Percentiles rank a stretch among this genome's conserved stretches.
phyloP scores from a whole-genome alignment of 805 yeast genomes.

The Brettanomyces custersianus region DNA sequence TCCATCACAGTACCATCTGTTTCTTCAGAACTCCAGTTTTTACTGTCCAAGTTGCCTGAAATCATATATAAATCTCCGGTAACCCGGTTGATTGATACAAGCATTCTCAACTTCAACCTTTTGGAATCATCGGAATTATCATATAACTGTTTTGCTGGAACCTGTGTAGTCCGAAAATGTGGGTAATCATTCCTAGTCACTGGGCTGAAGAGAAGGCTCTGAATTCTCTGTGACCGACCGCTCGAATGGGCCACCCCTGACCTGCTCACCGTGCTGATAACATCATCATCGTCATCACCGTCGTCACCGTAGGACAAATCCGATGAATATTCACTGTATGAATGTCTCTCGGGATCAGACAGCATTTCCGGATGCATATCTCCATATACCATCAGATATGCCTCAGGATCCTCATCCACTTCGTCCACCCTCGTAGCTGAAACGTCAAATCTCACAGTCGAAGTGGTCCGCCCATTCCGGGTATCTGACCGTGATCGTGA shows the following conservation, averaged over 20 bases:
- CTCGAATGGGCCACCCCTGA: conserved; percentile 20
- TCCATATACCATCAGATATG: too few relatives aligned
- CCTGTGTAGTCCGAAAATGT: conserved; percentile 17
- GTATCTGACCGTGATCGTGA: too few relatives aligned
- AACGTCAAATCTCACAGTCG: too few relatives aligned
- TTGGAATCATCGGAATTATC: conserved; percentile 14
- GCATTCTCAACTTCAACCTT: conserved; percentile 16
- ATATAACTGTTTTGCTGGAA: conserved; percentile 20
- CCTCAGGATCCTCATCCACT: too few relatives aligned
- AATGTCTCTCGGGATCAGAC: too few relatives aligned
- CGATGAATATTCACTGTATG: too few relatives aligned
- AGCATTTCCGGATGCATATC: too few relatives aligned
- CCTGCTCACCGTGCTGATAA: conserved; percentile 14
- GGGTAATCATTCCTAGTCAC: conserved; percentile 18
- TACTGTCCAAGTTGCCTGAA: conserved; percentile 26
- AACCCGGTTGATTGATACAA: conserved; percentile 22
- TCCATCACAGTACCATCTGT: conserved; percentile 24
- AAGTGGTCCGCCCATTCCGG: too few relatives aligned
- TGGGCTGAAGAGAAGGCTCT: conserved; percentile 20
- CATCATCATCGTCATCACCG: conserved; percentile 15
- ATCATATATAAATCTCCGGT: conserved; percentile 26
- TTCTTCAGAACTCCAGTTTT: conserved; percentile 26
- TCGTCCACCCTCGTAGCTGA: too few relatives aligned
- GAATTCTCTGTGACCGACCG: conserved; percentile 23
- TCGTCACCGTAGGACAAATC: too few relatives aligned